These are phyloP conservation scores for Lippia alba DNA, from an alignment of 305 asterid genomes.

Conservation along the genomic window DNA sequence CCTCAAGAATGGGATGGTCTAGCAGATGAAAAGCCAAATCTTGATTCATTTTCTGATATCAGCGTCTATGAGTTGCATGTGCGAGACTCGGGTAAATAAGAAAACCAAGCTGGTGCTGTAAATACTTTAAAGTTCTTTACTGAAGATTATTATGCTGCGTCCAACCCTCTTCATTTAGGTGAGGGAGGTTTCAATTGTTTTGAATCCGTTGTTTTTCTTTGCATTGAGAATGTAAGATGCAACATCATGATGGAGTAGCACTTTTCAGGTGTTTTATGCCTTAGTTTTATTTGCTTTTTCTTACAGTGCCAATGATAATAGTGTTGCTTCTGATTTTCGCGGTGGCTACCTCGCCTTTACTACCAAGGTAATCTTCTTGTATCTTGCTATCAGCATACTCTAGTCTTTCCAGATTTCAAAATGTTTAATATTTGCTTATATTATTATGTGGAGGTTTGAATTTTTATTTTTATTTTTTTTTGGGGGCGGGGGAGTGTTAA, in stretches of 20 bases:
- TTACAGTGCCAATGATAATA: slow-evolving; percentile 74
- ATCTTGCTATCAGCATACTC: slow-evolving; percentile 23
- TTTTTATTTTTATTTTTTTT: no score
- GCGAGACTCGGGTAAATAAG: slow-evolving; percentile 86
- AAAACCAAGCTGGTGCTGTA: slow-evolving; percentile 18
- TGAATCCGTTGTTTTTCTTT: slow-evolving; percentile 15
- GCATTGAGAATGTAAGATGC: slow-evolving; percentile 10
- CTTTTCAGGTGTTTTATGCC: slow-evolving; percentile 13
- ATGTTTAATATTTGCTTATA: neutral
- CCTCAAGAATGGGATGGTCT: slow-evolving; percentile 90
- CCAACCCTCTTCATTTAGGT: no score
- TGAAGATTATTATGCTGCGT: slow-evolving; percentile 4
- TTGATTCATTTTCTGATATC: slow-evolving; percentile 74
- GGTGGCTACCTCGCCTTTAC: slow-evolving; percentile 96
- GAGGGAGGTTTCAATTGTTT: neutral
- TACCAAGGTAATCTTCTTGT: slow-evolving; percentile 51
- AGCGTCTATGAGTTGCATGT: slow-evolving; percentile 95
- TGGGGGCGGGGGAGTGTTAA: no score
- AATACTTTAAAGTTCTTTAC: slow-evolving; percentile 16
- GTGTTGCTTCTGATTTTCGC: slow-evolving; percentile 73
- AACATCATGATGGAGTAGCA: neutral
- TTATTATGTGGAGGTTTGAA: no score
- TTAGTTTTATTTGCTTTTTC: slow-evolving; percentile 29
- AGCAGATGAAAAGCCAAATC: slow-evolving; percentile 69
- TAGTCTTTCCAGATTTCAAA: neutral